These are phyloP conservation scores for Theobroma grandiflorum DNA, from an alignment of 441 rosid genomes.

Conservation along the genomic window DNA sequence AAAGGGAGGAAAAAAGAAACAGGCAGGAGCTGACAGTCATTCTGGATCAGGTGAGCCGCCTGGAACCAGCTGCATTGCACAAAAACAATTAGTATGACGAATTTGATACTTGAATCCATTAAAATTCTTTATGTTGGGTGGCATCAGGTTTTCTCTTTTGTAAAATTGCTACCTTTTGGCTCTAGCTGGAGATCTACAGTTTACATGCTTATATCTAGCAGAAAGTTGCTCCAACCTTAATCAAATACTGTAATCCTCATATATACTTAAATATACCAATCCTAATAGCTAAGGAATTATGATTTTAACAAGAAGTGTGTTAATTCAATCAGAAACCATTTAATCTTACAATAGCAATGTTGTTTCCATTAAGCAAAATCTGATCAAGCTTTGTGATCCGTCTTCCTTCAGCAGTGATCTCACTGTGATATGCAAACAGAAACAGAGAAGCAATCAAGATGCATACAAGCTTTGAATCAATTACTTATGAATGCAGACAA, in stretches of 20 bases:
- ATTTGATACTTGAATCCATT: neutral
- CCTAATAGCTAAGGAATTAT: neutral
- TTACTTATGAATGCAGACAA: neutral
- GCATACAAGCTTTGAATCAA: neutral
- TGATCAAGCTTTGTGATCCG: slow-evolving; percentile 97
- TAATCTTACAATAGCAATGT: slow-evolving; percentile 88
- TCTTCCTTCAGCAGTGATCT: slow-evolving; percentile 90
- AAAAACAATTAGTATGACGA: slow-evolving; percentile 2
- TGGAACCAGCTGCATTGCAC: slow-evolving; percentile 78
- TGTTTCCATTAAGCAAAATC: slow-evolving; percentile 93
- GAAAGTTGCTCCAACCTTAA: neutral
- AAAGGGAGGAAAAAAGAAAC: neutral
- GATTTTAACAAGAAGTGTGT: neutral
- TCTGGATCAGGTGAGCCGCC: slow-evolving; percentile 88
- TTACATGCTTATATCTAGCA: neutral
- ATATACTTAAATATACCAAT: neutral
- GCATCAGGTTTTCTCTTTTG: neutral
- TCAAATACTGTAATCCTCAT: neutral
- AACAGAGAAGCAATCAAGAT: slow-evolving; percentile 21
- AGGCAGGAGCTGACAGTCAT: slow-evolving; percentile 27
- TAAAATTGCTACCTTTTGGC: neutral
- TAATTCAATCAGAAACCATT: neutral
- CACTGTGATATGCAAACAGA: slow-evolving; percentile 51
- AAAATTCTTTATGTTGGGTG: neutral
- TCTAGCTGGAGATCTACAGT: neutral